phyloP scores from a whole-genome alignment of 768 basidiomycete species.

The Termitomyces sp. region DNA sequence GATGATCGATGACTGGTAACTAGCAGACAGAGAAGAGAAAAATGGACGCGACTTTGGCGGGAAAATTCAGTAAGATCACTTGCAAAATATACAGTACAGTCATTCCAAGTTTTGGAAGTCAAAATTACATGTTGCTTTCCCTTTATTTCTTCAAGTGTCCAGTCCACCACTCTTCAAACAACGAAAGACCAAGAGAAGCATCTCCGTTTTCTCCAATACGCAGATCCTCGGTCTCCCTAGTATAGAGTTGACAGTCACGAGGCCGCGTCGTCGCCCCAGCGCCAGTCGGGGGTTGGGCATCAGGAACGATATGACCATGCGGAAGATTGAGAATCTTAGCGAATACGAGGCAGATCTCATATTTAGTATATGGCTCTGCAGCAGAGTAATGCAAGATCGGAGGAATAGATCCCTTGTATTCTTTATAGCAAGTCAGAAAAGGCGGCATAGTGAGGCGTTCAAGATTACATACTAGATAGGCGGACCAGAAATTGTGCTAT shows the following conservation, averaged over 20 bases:
- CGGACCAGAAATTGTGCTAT: conserved; percentile 84
- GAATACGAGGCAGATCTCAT: conserved; percentile 85
- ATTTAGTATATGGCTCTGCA: conserved; percentile 85
- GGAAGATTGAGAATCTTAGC: conserved; percentile 67
- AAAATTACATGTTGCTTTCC: background rate
- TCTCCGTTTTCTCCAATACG: conserved; percentile 30
- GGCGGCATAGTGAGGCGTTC: background rate
- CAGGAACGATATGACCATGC: conserved; percentile 73
- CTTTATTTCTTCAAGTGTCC: conserved; percentile 36
- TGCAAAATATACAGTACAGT: background rate
- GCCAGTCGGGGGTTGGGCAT: conserved; percentile 64
- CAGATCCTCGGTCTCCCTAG: conserved; percentile 70
- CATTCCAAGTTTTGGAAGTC: background rate
- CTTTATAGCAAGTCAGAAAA: conserved; percentile 19
- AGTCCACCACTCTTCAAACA: conserved; percentile 88
- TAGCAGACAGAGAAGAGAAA: background rate
- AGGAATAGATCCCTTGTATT: conserved; percentile 48
- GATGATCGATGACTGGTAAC: background rate
- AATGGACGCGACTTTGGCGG: too few species aligned
- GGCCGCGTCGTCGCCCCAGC: conserved; percentile 73
- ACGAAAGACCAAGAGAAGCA: conserved; percentile 57
- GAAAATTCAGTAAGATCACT: too few species aligned
- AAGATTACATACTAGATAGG: conserved; percentile 51
- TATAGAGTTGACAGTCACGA: conserved; percentile 76
- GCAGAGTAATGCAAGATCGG: conserved; percentile 85